Evolutionary conservation across 176 grass and related monocot species (phyloP).

Genomic region (Bothriochloa decipiens): DNA sequence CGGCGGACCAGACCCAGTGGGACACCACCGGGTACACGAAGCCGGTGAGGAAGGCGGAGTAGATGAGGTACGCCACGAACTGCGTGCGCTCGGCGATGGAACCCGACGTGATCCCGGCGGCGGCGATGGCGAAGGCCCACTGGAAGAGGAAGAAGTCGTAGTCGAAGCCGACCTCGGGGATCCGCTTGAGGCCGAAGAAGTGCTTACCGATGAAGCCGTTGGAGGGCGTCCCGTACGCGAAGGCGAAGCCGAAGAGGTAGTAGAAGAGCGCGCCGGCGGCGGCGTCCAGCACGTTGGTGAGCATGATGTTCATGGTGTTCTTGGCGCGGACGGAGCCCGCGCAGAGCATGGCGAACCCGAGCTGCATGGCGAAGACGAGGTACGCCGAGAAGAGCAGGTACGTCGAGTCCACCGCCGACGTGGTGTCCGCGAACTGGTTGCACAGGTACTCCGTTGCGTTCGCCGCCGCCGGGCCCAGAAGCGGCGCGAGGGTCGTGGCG

Average conservation of each 20-base stretch:
- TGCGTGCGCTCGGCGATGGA: conserved; percentile 93
- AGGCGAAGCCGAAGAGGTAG: conserved; percentile 95
- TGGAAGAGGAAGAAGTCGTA: conserved; percentile 89
- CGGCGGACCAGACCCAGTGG: conserved; percentile 77
- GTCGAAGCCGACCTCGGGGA: conserved; percentile 59
- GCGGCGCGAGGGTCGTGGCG: conserved; percentile 44
- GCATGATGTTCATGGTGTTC: conserved; percentile 98
- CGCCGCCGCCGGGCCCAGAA: conserved; percentile 54
- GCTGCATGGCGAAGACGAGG: conserved; percentile 93
- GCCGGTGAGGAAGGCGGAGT: conserved; percentile 87
- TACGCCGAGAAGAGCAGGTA: conserved; percentile 95
- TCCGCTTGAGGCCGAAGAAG: conserved; percentile 64
- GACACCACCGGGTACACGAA: conserved; percentile 92
- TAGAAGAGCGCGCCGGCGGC: conserved; percentile 83
- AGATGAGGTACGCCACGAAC: conserved; percentile 85
- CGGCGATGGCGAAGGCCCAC: conserved; percentile 95
- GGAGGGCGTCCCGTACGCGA: conserved; percentile 75
- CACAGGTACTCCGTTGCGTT: conserved; percentile 61
- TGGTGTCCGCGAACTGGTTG: conserved; percentile 67
- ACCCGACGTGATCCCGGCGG: conserved; percentile 83
- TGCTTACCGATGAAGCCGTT: conserved; percentile 88
- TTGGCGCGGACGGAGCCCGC: conserved; percentile 88
- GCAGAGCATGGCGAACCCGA: conserved; percentile 92
- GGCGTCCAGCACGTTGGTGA: conserved; percentile 89
- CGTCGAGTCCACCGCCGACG: conserved; percentile 65